phyloP scores from a whole-genome alignment of 176 grass and related monocot genomes.

The Hordeum marinum region DNA sequence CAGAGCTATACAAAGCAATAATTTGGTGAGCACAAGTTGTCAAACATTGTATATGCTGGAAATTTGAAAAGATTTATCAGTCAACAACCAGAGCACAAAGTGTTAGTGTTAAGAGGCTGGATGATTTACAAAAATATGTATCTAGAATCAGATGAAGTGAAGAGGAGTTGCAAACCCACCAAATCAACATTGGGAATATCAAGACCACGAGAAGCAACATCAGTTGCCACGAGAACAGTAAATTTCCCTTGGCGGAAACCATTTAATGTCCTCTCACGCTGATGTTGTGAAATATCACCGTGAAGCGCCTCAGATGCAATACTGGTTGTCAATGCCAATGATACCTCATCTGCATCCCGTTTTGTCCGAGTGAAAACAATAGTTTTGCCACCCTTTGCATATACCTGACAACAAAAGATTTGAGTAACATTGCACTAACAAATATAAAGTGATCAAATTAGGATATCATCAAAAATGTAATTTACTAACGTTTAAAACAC shows the following conservation, averaged over 20 bases:
- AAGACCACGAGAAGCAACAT: constrained; percentile 95
- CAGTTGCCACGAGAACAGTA: constrained; percentile 95
- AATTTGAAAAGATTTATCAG: neutral
- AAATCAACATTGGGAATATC: constrained; percentile 99
- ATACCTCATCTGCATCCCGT: constrained; percentile 92
- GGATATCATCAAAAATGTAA: neutral
- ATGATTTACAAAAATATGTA: constrained; percentile 4
- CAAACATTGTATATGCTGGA: constrained; percentile 4
- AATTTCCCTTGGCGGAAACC: constrained; percentile 96
- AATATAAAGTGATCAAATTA: neutral
- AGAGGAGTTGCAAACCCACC: constrained; percentile 47
- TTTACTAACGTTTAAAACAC: neutral
- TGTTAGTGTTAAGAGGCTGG: neutral
- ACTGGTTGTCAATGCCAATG: constrained; percentile 72
- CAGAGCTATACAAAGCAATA: neutral
- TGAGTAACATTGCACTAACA: neutral
- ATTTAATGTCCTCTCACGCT: constrained; percentile 96
- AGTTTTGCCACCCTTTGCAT: constrained; percentile 99
- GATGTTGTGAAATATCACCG: constrained; percentile 98
- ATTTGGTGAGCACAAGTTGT: neutral
- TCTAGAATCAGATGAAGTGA: constrained; percentile 33
- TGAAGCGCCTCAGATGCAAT: constrained; percentile 98
- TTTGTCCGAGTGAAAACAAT: constrained; percentile 96
- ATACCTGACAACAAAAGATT: constrained; percentile 49
- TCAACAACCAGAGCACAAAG: neutral